phyloP scores from a whole-genome alignment of 768 basidiomycete genomes.

The Suillus subalutaceus region DNA sequence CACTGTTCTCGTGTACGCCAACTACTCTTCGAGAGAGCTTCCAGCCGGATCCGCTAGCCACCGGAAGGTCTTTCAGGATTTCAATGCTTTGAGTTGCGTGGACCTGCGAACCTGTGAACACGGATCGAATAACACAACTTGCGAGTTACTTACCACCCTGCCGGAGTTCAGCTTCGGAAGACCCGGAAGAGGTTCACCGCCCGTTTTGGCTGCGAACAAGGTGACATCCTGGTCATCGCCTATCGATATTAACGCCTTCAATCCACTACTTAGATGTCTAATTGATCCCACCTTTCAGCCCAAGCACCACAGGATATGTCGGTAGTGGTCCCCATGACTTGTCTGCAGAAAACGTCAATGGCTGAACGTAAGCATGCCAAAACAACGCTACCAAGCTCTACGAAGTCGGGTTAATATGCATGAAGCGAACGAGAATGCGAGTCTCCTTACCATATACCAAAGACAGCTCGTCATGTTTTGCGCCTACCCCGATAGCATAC shows the following conservation, averaged over 20 bases:
- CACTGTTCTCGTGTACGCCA: constrained; percentile 83
- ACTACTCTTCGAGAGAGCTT: constrained; percentile 65
- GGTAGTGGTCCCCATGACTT: constrained; percentile 76
- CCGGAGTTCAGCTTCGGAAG: constrained; percentile 73
- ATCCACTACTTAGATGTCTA: neutral
- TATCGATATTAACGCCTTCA: constrained; percentile 18
- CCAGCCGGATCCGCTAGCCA: constrained; percentile 81
- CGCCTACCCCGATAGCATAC: constrained; percentile 82
- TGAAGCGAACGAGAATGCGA: neutral
- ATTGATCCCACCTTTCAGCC: constrained; percentile 56
- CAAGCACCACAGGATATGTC: constrained; percentile 82
- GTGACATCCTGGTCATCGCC: constrained; percentile 68
- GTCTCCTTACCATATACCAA: constrained; percentile 67
- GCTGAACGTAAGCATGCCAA: neutral
- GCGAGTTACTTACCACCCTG: constrained; percentile 54
- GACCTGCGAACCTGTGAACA: constrained; percentile 46
- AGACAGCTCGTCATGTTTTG: constrained; percentile 69
- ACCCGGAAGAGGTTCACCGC: constrained; percentile 52
- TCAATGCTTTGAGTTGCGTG: constrained; percentile 83
- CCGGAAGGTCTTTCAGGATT: constrained; percentile 75
- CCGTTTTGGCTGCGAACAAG: constrained; percentile 56
- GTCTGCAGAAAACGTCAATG: constrained; percentile 41
- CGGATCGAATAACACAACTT: neutral
- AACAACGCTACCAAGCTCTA: constrained; percentile 53
- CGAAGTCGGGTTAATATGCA: constrained; percentile 1